Evolutionary conservation across 2,329 filamentous ascomycete species (phyloP).

Genomic region (Talaromyces albobiverticillius): DNA sequence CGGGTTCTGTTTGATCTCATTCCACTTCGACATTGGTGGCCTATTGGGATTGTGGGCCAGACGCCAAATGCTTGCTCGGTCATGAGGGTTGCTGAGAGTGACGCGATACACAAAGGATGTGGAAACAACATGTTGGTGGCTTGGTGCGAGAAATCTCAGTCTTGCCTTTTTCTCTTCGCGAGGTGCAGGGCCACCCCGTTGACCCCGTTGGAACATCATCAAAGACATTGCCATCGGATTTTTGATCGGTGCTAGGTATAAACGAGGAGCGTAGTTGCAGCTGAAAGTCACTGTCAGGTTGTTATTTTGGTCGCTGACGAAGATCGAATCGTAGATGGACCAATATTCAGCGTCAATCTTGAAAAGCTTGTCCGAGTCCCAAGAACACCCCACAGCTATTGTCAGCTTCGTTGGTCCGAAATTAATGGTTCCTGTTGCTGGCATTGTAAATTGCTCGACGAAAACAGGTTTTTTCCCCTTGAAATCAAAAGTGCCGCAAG

Average conservation of each 20-base stretch:
- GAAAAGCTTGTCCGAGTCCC: no score
- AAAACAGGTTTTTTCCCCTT: conserved; percentile 39
- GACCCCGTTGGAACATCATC: conserved; percentile 3
- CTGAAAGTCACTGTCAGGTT: conserved; percentile 46
- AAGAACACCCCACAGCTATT: conserved; percentile 33
- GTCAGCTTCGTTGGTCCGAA: conserved; percentile 47
- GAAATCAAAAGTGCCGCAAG: conserved; percentile 52
- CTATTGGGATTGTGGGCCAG: conserved; percentile 22
- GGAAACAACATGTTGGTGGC: conserved; percentile 19
- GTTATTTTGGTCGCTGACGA: conserved; percentile 15
- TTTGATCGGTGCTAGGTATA: conserved; percentile 15
- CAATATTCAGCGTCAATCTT: conserved; percentile 25
- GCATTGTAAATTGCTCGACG: conserved; percentile 25
- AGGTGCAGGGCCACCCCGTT: background rate
- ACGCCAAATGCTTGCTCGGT: conserved; percentile 24
- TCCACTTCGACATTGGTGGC: conserved; percentile 21
- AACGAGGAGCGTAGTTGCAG: conserved; percentile 18
- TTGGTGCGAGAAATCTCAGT: conserved; percentile 18
- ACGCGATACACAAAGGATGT: conserved; percentile 48
- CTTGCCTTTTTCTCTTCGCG: conserved; percentile 13
- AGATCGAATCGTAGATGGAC: conserved; percentile 20
- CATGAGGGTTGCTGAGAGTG: conserved; percentile 24
- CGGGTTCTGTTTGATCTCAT: conserved; percentile 15
- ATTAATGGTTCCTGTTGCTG: conserved; percentile 24
- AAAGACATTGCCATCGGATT: background rate